Base-by-base conservation (phyloP, 345 rosid genomes). In the Hibiscus mutabilis region DNA sequence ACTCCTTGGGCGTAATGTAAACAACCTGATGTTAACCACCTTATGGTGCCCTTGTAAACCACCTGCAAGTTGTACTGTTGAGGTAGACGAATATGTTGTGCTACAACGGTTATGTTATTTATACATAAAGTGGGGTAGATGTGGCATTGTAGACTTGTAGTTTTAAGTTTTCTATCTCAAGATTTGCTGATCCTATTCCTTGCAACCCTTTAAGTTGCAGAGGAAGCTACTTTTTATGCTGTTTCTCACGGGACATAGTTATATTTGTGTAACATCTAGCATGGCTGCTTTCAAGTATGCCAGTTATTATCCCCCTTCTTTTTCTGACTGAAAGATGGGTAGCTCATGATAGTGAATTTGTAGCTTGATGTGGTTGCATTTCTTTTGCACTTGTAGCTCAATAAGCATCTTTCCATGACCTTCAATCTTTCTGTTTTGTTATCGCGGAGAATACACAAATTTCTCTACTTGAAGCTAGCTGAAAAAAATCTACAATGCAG, bases 401-500 rank as follows among this genome's bases (percentile, higher is more conserved):
- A 14, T 21, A 13, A 35, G 12, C 46, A 29, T 46, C 12, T 42
- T 55, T 46, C 72, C 22, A 66, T 69, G 35, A 66, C 6, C 55
- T 55, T 52, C 13, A 42, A 27, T 27, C 31, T 27, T 40, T 70
- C 13, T 21, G 31, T 67, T n/a, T 6, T 77, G 19, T 53, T 81
- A 81, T 82, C 90, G 99, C 82, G 83, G 75, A 90, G 75, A 76
- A 90, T 46, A 10, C 16, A 46, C 11, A 46, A 46, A 46, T 46
- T 46, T 46, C 51, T 46, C 51, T 9, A 46, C 15, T 46, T 46
- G 51, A 46, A 46, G 12, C 51, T 16, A 46, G 3, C 15, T 74
- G 99, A 98, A 52, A 92, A 88, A 88, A 79, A 92, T 98, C 76
- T 95, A 90, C 83, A 95, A 92, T 81, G 85, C 91, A 12, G 99